Percentiles rank a stretch among this genome's conserved stretches.
Evolutionary conservation across 257 asterid genomes (phyloP).

Genomic region (Fraxinus quadrangulata): DNA sequence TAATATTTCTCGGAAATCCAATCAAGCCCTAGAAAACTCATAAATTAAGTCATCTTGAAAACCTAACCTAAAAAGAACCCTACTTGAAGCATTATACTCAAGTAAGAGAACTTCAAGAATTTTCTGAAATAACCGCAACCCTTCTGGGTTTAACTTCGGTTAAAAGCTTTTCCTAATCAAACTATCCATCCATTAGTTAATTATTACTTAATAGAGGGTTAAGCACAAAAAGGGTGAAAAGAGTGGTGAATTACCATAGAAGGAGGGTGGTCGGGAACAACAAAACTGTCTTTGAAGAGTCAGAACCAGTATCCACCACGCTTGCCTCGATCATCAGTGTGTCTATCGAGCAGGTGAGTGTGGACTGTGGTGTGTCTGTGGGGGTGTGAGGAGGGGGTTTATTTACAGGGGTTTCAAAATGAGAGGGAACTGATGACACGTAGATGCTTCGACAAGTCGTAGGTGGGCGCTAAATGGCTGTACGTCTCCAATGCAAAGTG

Average conservation of each 20-base stretch:
- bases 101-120: neutral
- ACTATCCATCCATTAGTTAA: neutral
- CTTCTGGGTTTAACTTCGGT: neutral
- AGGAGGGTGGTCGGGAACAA: conserved; percentile 93
- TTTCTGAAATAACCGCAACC: neutral
- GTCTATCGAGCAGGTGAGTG: no score
- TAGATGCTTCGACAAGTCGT: no score
- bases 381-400: no score
- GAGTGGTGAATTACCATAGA: conserved; percentile 48
- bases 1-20: no score
- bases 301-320: conserved; percentile 82
- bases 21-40: no score
- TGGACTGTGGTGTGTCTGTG: no score
- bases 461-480: no score
- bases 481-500: no score
- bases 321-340: conserved; percentile 68
- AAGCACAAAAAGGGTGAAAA: neutral
- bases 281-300: conserved; percentile 84
- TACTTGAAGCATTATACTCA: neutral
- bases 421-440: no score
- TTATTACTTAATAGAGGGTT: no score
- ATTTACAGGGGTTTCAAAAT: no score
- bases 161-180: neutral
- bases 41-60: conserved; percentile 6
- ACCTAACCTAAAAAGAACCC: neutral